Conservation (phyloP, 1,284 basidiomycete genomes). For the Cronartium quercuum region DNA sequence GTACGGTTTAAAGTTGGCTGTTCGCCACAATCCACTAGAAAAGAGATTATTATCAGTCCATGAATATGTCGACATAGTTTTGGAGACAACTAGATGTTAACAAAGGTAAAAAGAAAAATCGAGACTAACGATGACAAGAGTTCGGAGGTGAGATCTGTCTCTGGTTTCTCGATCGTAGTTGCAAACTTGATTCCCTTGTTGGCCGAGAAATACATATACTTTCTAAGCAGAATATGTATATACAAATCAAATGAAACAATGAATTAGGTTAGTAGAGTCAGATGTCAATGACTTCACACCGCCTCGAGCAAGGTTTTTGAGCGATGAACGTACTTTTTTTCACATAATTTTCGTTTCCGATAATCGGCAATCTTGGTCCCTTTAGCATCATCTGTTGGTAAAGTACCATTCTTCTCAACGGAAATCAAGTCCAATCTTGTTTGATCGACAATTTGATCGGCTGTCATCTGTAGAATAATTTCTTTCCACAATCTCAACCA, state of each 20-base stretch:
- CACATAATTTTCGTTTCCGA: conserved; percentile 78
- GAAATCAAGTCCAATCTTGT: conserved; percentile 71
- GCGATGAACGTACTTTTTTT: conserved; percentile 49
- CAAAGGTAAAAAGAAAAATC: neutral
- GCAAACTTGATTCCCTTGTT: conserved; percentile 81
- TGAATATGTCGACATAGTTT: neutral
- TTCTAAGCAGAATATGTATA: conserved; percentile 56
- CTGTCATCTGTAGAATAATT: neutral
- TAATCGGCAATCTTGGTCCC: conserved; percentile 78
- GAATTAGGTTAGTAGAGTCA: neutral
- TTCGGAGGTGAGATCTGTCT: conserved; percentile 93
- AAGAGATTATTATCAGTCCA: neutral
- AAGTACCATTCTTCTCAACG: conserved; percentile 65
- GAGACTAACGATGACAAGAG: conserved; percentile 76
- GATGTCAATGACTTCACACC: neutral
- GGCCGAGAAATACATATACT: conserved; percentile 89
- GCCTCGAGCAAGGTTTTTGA: neutral
- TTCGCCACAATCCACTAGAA: conserved; percentile 79
- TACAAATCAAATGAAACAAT: conserved; percentile 10
- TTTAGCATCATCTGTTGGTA: conserved; percentile 55
- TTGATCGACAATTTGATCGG: conserved; percentile 63
- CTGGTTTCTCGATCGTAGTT: conserved; percentile 87
- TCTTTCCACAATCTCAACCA: neutral
- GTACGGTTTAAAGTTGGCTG: conserved; percentile 89
- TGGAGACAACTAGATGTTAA: neutral